phyloP scores from a whole-genome alignment of 768 basidiomycete genomes.

The Strobilomyces echinocephalus region DNA sequence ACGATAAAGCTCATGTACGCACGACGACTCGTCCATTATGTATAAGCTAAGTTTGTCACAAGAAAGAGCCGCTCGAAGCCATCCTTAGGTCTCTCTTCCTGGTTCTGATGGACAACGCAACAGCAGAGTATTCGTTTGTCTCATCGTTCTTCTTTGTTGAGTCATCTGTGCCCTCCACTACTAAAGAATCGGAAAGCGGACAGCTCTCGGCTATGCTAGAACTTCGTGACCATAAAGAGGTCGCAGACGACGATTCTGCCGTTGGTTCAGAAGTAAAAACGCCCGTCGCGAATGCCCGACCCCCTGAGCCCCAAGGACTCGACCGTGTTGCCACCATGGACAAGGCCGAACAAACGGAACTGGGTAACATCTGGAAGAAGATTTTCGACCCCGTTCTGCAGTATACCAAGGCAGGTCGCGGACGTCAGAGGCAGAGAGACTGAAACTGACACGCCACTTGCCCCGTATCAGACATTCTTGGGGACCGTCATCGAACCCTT shows the following conservation, averaged over 20 bases:
- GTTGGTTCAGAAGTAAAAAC: slow-evolving; percentile 49
- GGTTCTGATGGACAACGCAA: slow-evolving; percentile 93
- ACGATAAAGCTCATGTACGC: slow-evolving; percentile 81
- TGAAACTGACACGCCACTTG: neutral
- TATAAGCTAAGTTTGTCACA: slow-evolving; percentile 14
- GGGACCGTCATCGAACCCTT: slow-evolving; percentile 63
- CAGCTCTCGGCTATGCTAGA: slow-evolving; percentile 33
- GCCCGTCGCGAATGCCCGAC: slow-evolving; percentile 23
- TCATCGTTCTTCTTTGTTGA: slow-evolving; percentile 69
- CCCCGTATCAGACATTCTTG: slow-evolving; percentile 54
- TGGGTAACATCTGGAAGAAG: slow-evolving; percentile 81
- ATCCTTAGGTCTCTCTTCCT: slow-evolving; percentile 80
- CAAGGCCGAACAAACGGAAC: slow-evolving; percentile 56
- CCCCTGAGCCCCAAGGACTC: slow-evolving; percentile 24
- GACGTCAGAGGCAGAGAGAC: neutral
- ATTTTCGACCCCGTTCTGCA: slow-evolving; percentile 88
- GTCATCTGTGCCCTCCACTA: slow-evolving; percentile 24
- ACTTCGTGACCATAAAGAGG: slow-evolving; percentile 40
- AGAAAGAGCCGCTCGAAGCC: slow-evolving; percentile 83
- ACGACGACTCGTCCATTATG: neutral
- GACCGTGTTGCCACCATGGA: slow-evolving; percentile 33
- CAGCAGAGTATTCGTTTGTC: slow-evolving; percentile 87
- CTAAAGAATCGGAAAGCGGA: slow-evolving; percentile 33
- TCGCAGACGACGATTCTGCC: slow-evolving; percentile 39
- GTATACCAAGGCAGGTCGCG: slow-evolving; percentile 62